Conservation (phyloP, 768 basidiomycete species). For the Auriscalpium vulgare region DNA sequence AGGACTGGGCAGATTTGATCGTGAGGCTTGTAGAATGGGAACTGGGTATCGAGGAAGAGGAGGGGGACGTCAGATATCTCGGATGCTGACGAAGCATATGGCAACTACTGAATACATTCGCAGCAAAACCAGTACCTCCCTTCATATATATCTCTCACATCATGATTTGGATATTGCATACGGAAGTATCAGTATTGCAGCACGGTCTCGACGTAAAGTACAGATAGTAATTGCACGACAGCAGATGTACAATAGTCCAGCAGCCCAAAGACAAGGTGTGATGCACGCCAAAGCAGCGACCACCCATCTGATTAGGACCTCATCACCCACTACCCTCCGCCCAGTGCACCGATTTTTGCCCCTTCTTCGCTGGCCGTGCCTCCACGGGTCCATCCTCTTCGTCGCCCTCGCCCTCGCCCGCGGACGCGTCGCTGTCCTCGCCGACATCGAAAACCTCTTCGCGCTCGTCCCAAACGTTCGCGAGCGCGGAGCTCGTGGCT, state of each 20-base stretch:
- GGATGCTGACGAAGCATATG: no score
- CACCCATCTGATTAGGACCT: background rate
- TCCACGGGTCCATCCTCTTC: background rate
- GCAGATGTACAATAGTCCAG: no score
- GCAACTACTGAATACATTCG: no score
- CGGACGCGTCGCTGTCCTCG: conserved; percentile 41
- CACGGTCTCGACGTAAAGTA: no score
- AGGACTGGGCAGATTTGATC: conserved; percentile 44
- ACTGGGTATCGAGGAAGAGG: conserved; percentile 39
- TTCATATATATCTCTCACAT: no score
- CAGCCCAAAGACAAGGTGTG: no score
- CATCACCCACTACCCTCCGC: conserved; percentile 9
- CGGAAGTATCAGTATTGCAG: no score
- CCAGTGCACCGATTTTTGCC: conserved; percentile 11
- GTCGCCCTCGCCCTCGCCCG: background rate
- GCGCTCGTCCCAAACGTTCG: conserved; percentile 70
- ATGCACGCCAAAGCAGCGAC: no score
- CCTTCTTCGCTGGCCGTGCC: background rate
- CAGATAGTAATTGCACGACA: no score
- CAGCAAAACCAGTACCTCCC: no score
- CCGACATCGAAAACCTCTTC: conserved; percentile 71
- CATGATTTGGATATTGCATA: no score
- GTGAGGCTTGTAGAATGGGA: conserved; percentile 40
- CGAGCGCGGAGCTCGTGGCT: conserved; percentile 23
- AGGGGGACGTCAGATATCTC: conserved; percentile 24